phyloP scores from a whole-genome alignment of 1,139 yeast genomes.

The Saccharomycopsis crataegensis region DNA sequence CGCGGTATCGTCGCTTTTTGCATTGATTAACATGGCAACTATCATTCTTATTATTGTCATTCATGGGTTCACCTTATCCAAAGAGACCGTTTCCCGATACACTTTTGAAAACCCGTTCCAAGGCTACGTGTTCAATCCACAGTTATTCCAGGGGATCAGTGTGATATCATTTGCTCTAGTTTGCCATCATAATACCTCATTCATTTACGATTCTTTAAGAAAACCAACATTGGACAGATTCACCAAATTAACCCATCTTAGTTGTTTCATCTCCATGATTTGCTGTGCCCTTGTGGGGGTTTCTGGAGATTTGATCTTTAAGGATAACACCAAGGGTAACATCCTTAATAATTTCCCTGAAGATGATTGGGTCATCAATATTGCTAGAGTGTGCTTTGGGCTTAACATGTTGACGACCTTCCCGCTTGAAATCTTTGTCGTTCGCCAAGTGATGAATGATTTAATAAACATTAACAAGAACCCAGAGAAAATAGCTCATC shows the following conservation, averaged over 20 bases:
- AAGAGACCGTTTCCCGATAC: conserved; percentile 3
- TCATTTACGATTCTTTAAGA: conserved; percentile 76
- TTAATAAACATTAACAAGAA: conserved; percentile 32
- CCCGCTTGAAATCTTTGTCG: conserved; percentile 84
- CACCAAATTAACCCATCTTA: conserved; percentile 70
- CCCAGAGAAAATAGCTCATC: conserved; percentile 17
- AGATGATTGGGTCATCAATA: conserved; percentile 63
- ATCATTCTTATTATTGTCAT: conserved; percentile 69
- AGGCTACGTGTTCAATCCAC: conserved; percentile 33
- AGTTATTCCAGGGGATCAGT: conserved; percentile 80
- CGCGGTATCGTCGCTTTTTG: conserved; percentile 85
- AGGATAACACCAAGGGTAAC: conserved; percentile 76
- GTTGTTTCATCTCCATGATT: conserved; percentile 73
- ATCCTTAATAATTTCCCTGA: conserved; percentile 78
- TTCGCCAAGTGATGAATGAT: conserved; percentile 77
- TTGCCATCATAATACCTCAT: conserved; percentile 89
- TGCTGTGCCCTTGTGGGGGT: conserved; percentile 77
- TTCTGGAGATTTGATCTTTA: conserved; percentile 71
- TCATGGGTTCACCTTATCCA: conserved; percentile 38
- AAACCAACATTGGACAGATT: conserved; percentile 73
- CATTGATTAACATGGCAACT: conserved; percentile 73
- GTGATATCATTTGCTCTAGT: conserved; percentile 92
- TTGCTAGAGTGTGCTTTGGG: conserved; percentile 89
- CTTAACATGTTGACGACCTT: conserved; percentile 90
- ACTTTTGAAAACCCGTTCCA: conserved; percentile 7